Evolutionary conservation across 2,329 filamentous ascomycete species (phyloP).

Genomic region (Hirsutella rhossiliensis): DNA sequence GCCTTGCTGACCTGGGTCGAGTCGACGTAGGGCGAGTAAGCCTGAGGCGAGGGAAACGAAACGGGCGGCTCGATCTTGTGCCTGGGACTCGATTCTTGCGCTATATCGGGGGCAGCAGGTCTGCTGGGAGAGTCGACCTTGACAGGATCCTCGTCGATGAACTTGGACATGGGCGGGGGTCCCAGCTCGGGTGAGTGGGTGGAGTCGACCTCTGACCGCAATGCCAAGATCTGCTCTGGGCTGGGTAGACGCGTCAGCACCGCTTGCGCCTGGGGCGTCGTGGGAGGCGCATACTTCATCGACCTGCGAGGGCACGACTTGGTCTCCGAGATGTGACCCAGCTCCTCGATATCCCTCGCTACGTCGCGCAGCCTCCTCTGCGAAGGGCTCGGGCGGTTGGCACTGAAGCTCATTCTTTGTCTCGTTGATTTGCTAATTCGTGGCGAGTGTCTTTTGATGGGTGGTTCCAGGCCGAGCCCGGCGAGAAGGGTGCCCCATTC

Average conservation of each 20-base stretch:
- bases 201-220: conserved; percentile 35
- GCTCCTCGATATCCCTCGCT: conserved; percentile 39
- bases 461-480: conserved; percentile 49
- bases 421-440: conserved; percentile 27
- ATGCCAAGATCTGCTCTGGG: conserved; percentile 50
- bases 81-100: conserved; percentile 11
- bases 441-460: conserved; percentile 34
- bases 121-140: conserved; percentile 37
- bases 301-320: conserved; percentile 56
- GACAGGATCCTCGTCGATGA: conserved; percentile 42
- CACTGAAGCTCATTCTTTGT: conserved; percentile 27
- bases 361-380: conserved; percentile 45
- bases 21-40: too few species aligned
- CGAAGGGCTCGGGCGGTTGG: conserved; percentile 32
- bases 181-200: conserved; percentile 57
- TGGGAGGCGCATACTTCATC: conserved; percentile 44
- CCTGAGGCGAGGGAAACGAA: conserved; percentile 14
- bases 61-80: conserved; percentile 17
- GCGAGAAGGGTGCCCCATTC: conserved; percentile 59
- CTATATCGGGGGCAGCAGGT: conserved; percentile 3
- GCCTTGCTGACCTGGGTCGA: conserved; percentile 7
- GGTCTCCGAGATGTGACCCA: conserved; percentile 51
- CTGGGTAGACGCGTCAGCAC: conserved; percentile 27
- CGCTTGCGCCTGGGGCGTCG: neutral
- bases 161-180: conserved; percentile 46